A percentile compares a stretch with the other conserved stretches of the same genome.
These are phyloP conservation scores for Tuber umbilicatum DNA, from an alignment of 495 filamentous ascomycete species.

Conservation along the genomic window DNA sequence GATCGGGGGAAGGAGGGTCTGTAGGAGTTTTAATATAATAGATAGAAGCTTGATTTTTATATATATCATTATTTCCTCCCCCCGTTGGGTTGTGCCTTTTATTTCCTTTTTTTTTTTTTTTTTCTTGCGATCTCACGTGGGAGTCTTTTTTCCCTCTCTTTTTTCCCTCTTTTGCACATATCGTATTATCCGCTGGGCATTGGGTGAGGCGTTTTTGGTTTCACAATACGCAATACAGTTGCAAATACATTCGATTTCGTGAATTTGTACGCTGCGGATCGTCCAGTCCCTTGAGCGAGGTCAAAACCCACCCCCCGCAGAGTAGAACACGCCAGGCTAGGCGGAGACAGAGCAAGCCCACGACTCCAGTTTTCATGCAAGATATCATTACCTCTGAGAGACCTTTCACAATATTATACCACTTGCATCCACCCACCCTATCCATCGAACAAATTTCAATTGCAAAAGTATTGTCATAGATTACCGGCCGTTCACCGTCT, in stretches of 20 bases:
- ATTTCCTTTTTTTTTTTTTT: neutral
- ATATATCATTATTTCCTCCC: neutral
- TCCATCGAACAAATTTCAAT: neutral
- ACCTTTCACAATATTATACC: neutral
- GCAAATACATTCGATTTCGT: neutral
- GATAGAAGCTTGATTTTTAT: neutral
- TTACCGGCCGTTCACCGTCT: neutral
- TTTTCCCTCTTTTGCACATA: neutral
- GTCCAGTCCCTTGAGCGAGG: neutral
- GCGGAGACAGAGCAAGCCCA: neutral
- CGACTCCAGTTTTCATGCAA: neutral
- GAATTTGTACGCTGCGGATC: neutral
- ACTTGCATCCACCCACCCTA: neutral
- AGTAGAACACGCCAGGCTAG: neutral
- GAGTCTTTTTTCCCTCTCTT: neutral
- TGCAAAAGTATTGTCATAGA: neutral
- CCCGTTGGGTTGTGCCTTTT: neutral
- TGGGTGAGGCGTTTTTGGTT: neutral
- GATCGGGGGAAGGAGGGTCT: conserved; percentile 70
- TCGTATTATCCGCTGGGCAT: neutral
- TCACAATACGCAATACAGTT: neutral
- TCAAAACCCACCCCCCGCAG: neutral
- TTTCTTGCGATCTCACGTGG: neutral
- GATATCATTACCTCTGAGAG: neutral
- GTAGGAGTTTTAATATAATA: conserved; percentile 5